Evolutionary conservation across 202 grass and related monocot genomes (phyloP).

Genomic region (Panicum virgatum): DNA sequence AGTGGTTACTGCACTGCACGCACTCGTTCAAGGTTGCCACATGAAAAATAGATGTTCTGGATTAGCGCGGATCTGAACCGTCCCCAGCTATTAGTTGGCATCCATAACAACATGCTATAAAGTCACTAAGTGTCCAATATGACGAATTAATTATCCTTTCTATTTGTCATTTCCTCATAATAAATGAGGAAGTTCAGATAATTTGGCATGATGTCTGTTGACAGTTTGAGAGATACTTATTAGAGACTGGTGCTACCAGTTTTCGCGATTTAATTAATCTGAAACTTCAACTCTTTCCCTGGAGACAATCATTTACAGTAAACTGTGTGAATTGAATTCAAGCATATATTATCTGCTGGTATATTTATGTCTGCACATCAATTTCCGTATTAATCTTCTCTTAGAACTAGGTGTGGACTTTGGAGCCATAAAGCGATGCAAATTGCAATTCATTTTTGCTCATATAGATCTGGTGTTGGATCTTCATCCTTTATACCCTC

Average conservation of each 20-base stretch:
- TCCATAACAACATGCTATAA: background rate
- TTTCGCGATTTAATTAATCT: too few relatives aligned
- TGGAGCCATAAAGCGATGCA: constrained; percentile 1
- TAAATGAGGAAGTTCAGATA: background rate
- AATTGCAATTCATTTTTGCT: constrained; percentile 33
- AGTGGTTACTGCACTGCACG: background rate
- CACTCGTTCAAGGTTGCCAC: background rate
- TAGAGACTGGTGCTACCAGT: too few relatives aligned
- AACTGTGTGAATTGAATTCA: background rate
- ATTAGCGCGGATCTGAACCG: background rate
- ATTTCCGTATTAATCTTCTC: background rate
- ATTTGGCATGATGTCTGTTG: background rate
- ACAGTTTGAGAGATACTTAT: background rate
- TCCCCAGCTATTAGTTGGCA: background rate
- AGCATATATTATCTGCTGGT: background rate
- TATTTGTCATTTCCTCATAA: too few relatives aligned
- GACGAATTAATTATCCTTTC: background rate
- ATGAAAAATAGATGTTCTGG: background rate
- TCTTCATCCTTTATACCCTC: constrained; percentile 11
- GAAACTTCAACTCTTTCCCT: background rate
- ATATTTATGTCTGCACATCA: constrained; percentile 19
- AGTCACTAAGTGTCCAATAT: background rate
- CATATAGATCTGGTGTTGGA: constrained; percentile 47
- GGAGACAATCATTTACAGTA: background rate
- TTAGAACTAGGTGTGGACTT: constrained; percentile 38